Evolutionary conservation across 1,284 basidiomycete species (phyloP).

Genomic region (Trametes polyzona): DNA sequence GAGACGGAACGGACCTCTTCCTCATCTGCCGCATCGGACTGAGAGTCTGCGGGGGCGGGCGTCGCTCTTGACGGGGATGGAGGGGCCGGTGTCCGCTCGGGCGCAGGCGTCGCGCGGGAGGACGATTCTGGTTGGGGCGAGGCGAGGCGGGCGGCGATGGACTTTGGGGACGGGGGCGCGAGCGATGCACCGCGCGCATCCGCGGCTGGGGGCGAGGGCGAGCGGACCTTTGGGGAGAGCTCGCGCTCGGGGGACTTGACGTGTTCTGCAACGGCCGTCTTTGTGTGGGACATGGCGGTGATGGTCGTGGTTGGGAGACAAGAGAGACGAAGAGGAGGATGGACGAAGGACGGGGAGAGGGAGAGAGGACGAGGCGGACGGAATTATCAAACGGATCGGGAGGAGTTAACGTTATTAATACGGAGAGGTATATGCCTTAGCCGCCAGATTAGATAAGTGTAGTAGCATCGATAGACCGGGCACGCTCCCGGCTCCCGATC

Average conservation of each 20-base stretch:
- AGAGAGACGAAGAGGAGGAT: constrained; percentile 2
- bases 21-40: constrained; percentile 17
- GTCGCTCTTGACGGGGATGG: constrained; percentile 2
- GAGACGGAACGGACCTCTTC: constrained; percentile 19
- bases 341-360: neutral
- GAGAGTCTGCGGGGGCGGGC: constrained; percentile 7
- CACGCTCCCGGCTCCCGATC: neutral
- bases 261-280: constrained; percentile 17
- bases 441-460: neutral
- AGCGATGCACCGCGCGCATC: constrained; percentile 20
- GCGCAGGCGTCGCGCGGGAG: constrained; percentile 12
- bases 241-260: constrained; percentile 19
- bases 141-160: constrained; percentile 19
- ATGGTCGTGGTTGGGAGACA: neutral
- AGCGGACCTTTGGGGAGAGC: constrained; percentile 25
- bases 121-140: constrained; percentile 14
- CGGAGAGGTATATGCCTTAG: neutral
- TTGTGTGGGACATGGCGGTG: constrained; percentile 19
- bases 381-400: constrained; percentile 19
- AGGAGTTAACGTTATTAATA: neutral
- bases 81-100: constrained; percentile 9
- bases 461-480: neutral
- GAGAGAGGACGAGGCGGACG: neutral
- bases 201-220: constrained; percentile 20
- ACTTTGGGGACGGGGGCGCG: constrained; percentile 18